Percentiles rank a stretch among this genome's conserved stretches.
Conservation (phyloP, 768 basidiomycete genomes). For the Pleurotus eryngii region DNA sequence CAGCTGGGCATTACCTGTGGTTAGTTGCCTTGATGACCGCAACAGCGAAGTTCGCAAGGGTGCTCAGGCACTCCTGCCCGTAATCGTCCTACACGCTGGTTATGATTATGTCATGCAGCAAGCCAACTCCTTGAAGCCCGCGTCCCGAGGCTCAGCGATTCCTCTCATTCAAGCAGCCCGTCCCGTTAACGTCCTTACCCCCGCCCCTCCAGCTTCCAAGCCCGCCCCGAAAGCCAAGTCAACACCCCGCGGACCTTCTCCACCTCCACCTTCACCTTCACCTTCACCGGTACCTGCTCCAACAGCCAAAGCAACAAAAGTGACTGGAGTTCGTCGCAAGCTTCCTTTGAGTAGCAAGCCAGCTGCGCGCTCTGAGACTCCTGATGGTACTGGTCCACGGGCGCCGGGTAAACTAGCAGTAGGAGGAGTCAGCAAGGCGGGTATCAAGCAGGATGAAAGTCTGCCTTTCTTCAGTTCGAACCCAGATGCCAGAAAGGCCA, state of each 20-base stretch:
- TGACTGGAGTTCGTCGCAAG: slow-evolving; percentile 67
- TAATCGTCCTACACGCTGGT: slow-evolving; percentile 70
- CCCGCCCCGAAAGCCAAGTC: slow-evolving; percentile 12
- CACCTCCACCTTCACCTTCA: slow-evolving; percentile 37
- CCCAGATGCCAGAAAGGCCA: slow-evolving; percentile 58
- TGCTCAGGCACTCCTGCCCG: slow-evolving; percentile 78
- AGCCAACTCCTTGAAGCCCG: slow-evolving; percentile 85
- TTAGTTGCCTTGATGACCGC: slow-evolving; percentile 86
- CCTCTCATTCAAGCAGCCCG: slow-evolving; percentile 89
- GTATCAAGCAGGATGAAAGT: slow-evolving; percentile 31
- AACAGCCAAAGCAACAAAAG: slow-evolving; percentile 40
- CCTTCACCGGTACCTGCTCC: slow-evolving; percentile 42
- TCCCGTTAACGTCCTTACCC: slow-evolving; percentile 31
- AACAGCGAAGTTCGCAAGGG: slow-evolving; percentile 90
- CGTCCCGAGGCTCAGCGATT: slow-evolving; percentile 77
- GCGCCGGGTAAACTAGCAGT: slow-evolving; percentile 31
- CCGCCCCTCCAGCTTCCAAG: slow-evolving; percentile 22
- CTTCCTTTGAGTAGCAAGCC: slow-evolving; percentile 59
- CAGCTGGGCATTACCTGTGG: slow-evolving; percentile 58
- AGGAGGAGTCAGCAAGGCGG: slow-evolving; percentile 43
- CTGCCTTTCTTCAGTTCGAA: slow-evolving; percentile 52
- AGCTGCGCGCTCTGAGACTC: slow-evolving; percentile 44
- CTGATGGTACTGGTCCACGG: slow-evolving; percentile 32
- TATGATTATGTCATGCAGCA: slow-evolving; percentile 85
- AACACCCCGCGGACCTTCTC: slow-evolving; percentile 22